Evolutionary conservation across 73 alveolate species (phyloP).

Genomic region (Tetrahymena thermophila): DNA sequence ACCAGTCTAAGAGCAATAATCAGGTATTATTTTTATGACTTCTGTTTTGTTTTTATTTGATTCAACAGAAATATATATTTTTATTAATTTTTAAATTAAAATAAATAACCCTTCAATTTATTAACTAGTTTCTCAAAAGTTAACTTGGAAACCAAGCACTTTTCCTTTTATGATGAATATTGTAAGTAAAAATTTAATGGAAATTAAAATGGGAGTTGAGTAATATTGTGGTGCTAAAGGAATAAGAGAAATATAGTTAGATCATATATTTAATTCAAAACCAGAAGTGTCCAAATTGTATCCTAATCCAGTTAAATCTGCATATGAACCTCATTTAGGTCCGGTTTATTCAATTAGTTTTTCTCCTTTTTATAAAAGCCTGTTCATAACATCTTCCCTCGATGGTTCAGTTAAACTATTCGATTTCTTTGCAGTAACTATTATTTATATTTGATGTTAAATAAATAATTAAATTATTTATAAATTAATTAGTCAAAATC

Average conservation of each 20-base stretch:
- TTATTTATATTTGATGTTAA: neutral
- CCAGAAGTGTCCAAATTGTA: conserved; percentile 61
- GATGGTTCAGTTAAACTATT: conserved; percentile 62
- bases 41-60: no score
- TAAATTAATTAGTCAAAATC: neutral
- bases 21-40: neutral
- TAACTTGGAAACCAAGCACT: conserved; percentile 60
- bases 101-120: no score
- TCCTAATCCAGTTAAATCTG: conserved; percentile 55
- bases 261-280: conserved; percentile 52
- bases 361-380: conserved; percentile 55
- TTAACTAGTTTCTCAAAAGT: neutral
- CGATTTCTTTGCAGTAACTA: neutral
- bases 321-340: conserved; percentile 69
- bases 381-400: conserved; percentile 52
- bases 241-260: conserved; percentile 49
- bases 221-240: conserved; percentile 63
- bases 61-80: no score
- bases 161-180: conserved; percentile 47
- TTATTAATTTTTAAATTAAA: neutral
- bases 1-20: neutral
- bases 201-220: conserved; percentile 61
- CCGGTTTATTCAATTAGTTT: conserved; percentile 41
- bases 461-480: neutral
- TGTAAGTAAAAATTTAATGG: conserved; percentile 44